Base-by-base conservation (phyloP, 495 filamentous ascomycete species). In the Tuber brumale region DNA sequence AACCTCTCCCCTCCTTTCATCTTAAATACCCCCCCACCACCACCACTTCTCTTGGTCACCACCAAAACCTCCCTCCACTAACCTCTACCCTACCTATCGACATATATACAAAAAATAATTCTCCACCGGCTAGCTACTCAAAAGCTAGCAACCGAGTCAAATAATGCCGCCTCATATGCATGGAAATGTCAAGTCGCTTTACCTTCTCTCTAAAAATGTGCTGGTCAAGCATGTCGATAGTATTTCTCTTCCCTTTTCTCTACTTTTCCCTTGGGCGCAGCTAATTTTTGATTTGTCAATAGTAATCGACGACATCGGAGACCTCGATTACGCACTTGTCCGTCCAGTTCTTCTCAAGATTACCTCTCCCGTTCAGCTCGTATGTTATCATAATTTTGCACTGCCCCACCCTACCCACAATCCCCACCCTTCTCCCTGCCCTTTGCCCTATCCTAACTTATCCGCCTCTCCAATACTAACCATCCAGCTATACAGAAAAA, bases 321-420 rank as follows among this genome's bases (percentile, higher is more conserved):
- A 89, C 39, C 84, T 90, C 31, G 89, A 89, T 23, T 93, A 92
- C 84, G 74, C 84, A 39, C 84, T 90, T 74, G 86, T 89, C 57
- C 86, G 88, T 41, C 87, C 88, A 9, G 85, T 93, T 71, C 86
- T 94, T 44, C 72, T 86, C 27, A 89, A 89, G 76, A 83, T 93
- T 74, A 88, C 90, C 69, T 90, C 89, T 79, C 90, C 92, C 2
- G 83, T 87, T 77, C 91, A 92, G 81, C 87, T 94, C 70, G 89
- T 90, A 83, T 80, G 57, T 66, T 31, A 14, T 27, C 27, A 27
- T 66, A 18, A 35, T 35, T 35, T 31, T 19, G 27, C 27, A 5
- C 27, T 19, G 85, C 74, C 39, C 41, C 57, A 23, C 23, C 23
- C 35, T 39, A 72, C n/a, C 69, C 10, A 35, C 44, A 6, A 6